Percentiles rank a stretch among this genome's conserved stretches.
Evolutionary conservation across 208 protist genomes (phyloP).

Genomic region (Leishmania braziliensis): DNA sequence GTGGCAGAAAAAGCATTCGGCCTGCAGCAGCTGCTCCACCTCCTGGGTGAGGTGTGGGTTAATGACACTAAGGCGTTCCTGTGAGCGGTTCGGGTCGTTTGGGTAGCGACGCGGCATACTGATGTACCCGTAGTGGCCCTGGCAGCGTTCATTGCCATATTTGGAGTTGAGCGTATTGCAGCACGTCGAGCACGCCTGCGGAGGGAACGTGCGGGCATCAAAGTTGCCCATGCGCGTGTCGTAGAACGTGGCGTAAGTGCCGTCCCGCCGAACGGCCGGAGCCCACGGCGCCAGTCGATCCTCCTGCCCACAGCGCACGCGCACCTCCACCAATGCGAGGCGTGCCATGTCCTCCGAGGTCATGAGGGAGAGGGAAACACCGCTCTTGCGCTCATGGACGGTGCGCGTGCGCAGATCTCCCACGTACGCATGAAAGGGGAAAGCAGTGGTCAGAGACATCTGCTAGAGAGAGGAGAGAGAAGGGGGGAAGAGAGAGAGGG

Average conservation of each 20-base stretch:
- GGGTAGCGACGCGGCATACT: constrained; percentile 82
- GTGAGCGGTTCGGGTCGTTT: constrained; percentile 35
- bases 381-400: constrained; percentile 60
- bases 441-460: constrained; percentile 90
- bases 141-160: constrained; percentile 87
- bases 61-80: constrained; percentile 67
- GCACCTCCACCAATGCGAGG: constrained; percentile 83
- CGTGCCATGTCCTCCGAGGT: constrained; percentile 81
- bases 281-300: constrained; percentile 43
- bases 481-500: neutral
- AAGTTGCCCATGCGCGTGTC: constrained; percentile 93
- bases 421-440: constrained; percentile 83
- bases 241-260: constrained; percentile 75
- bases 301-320: constrained; percentile 67
- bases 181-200: constrained; percentile 86
- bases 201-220: constrained; percentile 65
- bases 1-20: constrained; percentile 90
- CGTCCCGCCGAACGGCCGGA: constrained; percentile 31
- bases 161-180: constrained; percentile 47
- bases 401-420: constrained; percentile 82
- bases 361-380: constrained; percentile 83
- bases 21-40: constrained; percentile 75
- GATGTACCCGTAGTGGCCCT: constrained; percentile 88
- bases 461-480: neutral
- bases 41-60: constrained; percentile 85